Base-by-base conservation (phyloP, 495 filamentous ascomycete species). In the Aspergillus leporis region DNA sequence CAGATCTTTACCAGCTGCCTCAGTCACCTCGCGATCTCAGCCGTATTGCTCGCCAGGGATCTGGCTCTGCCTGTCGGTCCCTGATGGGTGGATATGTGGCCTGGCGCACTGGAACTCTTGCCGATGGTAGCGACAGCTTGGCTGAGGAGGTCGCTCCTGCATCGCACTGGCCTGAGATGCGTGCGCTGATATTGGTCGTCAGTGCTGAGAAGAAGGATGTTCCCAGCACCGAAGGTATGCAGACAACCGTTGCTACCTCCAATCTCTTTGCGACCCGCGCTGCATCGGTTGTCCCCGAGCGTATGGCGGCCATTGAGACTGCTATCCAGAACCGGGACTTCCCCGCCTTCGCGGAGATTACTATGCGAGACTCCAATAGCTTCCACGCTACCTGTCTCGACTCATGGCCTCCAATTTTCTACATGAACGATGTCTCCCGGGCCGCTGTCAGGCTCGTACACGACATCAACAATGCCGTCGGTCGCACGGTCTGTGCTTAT, bases 351-450 rank as follows among this genome's bases (percentile, higher is more conserved):
- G 94, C 87, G 5, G 83, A 87, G 71, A 83, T 97, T 34, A 96
- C 95, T 13, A 98, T 96, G 93, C 87, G 85, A 66, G 94, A 98
- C 68, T 93, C 89, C 67, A 99, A 99, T 73, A 87, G 83, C 54
- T 99, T 99, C 85, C 94, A 99, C 70, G 91, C 94, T 16, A 90
- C 88, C 31, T 97, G 94, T 69, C 78, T 93, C 58, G 94, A 99
- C 76, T 97, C 95, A 0, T 89, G 89, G 71, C 94, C 94, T 51
- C 94, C 94, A 14, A 98, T 99, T 62, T 96, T 96, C 77, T 99
- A 99, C 77, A 83, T 98, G 80, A 99, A 98, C 68, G 94, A 98
- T 73, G 87, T 93, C 19, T 89, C 85, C 18, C 78, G 89, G 16
- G 91, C 92, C 8, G 91, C 92, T 12, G 90, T 99, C 50, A 79